Base-by-base conservation (phyloP, 306 rosid genomes). In the Astragalus glycyphyllos region DNA sequence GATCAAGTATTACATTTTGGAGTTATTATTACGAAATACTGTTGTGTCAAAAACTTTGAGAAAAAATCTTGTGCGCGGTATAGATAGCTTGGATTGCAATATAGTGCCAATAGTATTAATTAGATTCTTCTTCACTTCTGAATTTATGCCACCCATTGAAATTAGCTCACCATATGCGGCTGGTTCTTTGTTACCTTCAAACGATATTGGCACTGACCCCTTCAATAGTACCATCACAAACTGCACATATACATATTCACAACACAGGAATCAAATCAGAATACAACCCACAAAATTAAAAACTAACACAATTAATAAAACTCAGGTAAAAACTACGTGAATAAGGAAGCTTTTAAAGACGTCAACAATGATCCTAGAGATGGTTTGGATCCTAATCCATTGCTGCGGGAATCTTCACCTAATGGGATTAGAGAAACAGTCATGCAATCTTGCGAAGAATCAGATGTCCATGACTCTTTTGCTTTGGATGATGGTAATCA, bases 11-110 rank as follows among this genome's bases (percentile, higher is more conserved):
- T 41, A 92, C 31, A 92, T 13, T 63, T 85, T 92, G 47, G 98
- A 81, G 32, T 20, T 13, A 42, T 47, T 73, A 6, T 76, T 20
- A 20, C 23, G 82, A 14, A 83, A 86, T 0, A 17, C 44, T 8
- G 96, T 84, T 2, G 98, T 90, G 57, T 93, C 98, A 55, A 79
- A 84, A 44, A 90, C 96, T 77, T 90, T 93, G 72, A 90, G 98
- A 48, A 90, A 80, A 79, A 93, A 93, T 44, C 97, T 59, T n/a
- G 92, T 75, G 38, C 70, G 82, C 0, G 97, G 96, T 5, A 93
- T 58, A 0, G 80, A 78, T 0, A 93, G 81, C 41, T 71, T 85
- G 54, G 88, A 67, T 9, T 89, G 78, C 34, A 93, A 72, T 26
- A 93, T 88, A 7, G 81, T 58, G 75, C 92, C 96, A n/a, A 93